Percentiles rank a stretch among this genome's conserved stretches.
Conservation (phyloP, 1,284 basidiomycete species). For the Chalciporus sp. region DNA sequence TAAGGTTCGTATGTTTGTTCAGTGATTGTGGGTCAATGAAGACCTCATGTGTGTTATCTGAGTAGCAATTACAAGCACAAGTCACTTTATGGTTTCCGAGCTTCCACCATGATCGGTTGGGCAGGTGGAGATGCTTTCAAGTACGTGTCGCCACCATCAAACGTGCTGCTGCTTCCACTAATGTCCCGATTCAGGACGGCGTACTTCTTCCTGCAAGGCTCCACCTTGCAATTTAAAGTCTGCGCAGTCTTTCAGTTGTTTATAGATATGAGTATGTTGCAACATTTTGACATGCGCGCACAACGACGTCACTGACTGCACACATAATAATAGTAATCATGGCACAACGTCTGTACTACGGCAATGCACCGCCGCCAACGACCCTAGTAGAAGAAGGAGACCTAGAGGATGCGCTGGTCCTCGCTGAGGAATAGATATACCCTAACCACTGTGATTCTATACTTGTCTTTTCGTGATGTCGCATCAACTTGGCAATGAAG, state of each 20-base stretch:
- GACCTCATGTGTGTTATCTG: constrained; percentile 17
- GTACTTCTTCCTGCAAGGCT: constrained; percentile 75
- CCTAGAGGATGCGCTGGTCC: constrained; percentile 67
- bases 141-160: constrained; percentile 42
- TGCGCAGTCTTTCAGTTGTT: constrained; percentile 83
- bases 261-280: constrained; percentile 65
- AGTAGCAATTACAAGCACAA: constrained; percentile 72
- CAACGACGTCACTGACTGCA: constrained; percentile 13
- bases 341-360: constrained; percentile 70
- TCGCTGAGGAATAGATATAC: constrained; percentile 53
- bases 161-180: constrained; percentile 11
- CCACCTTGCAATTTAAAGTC: constrained; percentile 76
- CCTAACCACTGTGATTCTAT: neutral
- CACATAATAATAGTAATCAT: constrained; percentile 58
- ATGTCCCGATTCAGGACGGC: constrained; percentile 51
- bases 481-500: constrained; percentile 5
- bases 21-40: constrained; percentile 13
- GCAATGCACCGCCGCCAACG: constrained; percentile 57
- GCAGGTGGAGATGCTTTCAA: constrained; percentile 82
- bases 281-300: constrained; percentile 10
- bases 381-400: constrained; percentile 63
- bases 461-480: neutral
- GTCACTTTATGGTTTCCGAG: constrained; percentile 82
- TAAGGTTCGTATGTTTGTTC: constrained; percentile 51
- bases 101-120: constrained; percentile 83